Evolutionary conservation across 2,329 filamentous ascomycete genomes (phyloP), one percentile per base, ranked within the genome.

Genomic region (Monilinia polystroma): DNA sequence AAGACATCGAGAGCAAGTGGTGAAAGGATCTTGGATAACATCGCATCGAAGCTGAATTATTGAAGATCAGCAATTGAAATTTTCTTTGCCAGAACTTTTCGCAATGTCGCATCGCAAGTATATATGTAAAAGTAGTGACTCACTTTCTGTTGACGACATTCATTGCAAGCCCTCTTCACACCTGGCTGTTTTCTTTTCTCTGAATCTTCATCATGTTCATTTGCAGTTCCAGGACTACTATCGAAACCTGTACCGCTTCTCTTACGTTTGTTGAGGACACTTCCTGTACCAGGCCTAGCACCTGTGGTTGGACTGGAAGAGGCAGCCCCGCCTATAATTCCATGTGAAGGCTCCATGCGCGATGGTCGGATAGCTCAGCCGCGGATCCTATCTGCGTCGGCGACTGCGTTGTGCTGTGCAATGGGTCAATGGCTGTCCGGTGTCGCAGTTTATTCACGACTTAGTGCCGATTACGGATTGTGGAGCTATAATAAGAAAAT

Each of bases 111-210:
- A 66, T 64, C 32, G 58, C 32, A n/a, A 51, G 45, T 60, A 49
- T 60, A 12, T 11, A 23, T 51, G 32, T 10, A 23, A 45, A 29
- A 58, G 45, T 64, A 52, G 41, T 75, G 76, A 82, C 81, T 84
- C 80, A 92, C 90, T 83, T 94, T 94, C 79, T 94, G 91, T 79
- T 94, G 91, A 69, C 90, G 85, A 76, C 90, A 94, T 78, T 94
- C 90, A 75, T 93, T 93, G 79, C 91, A 94, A 7, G 91, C 91
- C 73, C 91, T 84, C 80, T 94, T 92, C 59, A 90, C 87, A 65
- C 87, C 87, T 35, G 87, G 87, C 71, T 88, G 85, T 68, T 87
- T 83, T 77, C 86, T 87, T 78, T 85, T 85, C 73, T 87, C 85
- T 57, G 81, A 78, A 63, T 84, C 82, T 59, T 81, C 79, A 66